Evolutionary conservation across 2,329 filamentous ascomycete species (phyloP), one percentile per base, ranked within the genome.

Genomic region (Fulvia fulva): DNA sequence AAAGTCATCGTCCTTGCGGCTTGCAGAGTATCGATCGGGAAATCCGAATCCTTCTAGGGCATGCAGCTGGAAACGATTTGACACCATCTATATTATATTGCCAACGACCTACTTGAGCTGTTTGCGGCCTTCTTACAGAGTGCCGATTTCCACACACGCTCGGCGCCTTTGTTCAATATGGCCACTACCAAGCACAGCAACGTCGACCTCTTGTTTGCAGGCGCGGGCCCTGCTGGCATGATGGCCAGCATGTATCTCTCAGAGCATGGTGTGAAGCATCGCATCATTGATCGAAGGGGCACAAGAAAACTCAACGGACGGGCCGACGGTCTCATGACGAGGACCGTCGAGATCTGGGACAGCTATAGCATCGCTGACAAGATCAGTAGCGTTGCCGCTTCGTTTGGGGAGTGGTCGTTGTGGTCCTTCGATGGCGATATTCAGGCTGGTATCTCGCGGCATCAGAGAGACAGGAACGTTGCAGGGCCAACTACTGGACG

Each of bases 261-360:
- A 5, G 74, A 75, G 44, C 79, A 74, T 14, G 75, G 75, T 19
- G 74, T 82, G 56, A 73, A 74, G 5, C 74, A 78, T 9, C 72
- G 78, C 44, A 80, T 83, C 43, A 67, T 83, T 45, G 70, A 71
- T 22, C 26, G 25, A 16, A 30, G 43, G n/a, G 59, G 46, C 37
- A 66, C n/a, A 65, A 67, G 53, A 55, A 65, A 37, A 58, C 62
- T 44, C 64, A 63, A 71, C 51, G 70, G 71, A 30, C 78, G 79
- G 60, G 78, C 78, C 0, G 79, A 81, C 62, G 83, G 82, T 1
- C 74, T 87, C 2, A 84, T 88, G 71, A 82, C 80, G 60, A 83
- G 87, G 1, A 88, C 85, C 0, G 75, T 89, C 1, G 86, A 90
- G 70, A 88, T 90, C n/a, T 83, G 90, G 55, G 85, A 90, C 63